phyloP scores from a whole-genome alignment of 441 rosid species.

The Populus hybrid region DNA sequence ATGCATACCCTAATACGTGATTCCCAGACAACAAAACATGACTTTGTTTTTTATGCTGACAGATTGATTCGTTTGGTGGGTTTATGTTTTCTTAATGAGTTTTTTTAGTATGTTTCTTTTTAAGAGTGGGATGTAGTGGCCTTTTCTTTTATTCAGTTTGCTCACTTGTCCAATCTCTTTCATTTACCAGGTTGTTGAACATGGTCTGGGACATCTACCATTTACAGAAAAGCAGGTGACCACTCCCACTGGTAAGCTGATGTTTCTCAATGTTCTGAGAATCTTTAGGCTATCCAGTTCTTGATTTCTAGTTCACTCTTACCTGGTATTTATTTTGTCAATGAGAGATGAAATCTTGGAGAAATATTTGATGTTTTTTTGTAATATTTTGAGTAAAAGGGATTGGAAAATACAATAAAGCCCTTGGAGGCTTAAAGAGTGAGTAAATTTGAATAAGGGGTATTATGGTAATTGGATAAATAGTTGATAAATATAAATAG shows the following conservation, averaged over 20 bases:
- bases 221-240: conserved; percentile 93
- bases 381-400: too few species aligned
- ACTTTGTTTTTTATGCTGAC: conserved; percentile 92
- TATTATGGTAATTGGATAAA: too few species aligned
- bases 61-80: conserved; percentile 94
- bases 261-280: conserved; percentile 10
- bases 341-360: neutral
- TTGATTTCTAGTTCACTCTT: conserved; percentile 3
- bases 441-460: too few species aligned
- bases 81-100: conserved; percentile 9
- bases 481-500: too few species aligned
- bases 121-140: neutral
- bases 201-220: conserved; percentile 97
- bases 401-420: too few species aligned
- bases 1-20: conserved; percentile 99
- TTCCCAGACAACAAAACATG: conserved; percentile 88
- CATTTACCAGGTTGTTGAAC: conserved; percentile 82
- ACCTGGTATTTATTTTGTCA: neutral
- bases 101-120: neutral
- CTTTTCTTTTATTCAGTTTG: conserved; percentile 2
- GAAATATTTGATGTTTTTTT: neutral
- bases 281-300: conserved; percentile 2
- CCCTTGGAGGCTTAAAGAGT: too few species aligned
- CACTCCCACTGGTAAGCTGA: conserved; percentile 87
- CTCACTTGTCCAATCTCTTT: conserved; percentile 3